Evolutionary conservation across 2,329 filamentous ascomycete genomes (phyloP).

Genomic region (Lizonia empirigonia): DNA sequence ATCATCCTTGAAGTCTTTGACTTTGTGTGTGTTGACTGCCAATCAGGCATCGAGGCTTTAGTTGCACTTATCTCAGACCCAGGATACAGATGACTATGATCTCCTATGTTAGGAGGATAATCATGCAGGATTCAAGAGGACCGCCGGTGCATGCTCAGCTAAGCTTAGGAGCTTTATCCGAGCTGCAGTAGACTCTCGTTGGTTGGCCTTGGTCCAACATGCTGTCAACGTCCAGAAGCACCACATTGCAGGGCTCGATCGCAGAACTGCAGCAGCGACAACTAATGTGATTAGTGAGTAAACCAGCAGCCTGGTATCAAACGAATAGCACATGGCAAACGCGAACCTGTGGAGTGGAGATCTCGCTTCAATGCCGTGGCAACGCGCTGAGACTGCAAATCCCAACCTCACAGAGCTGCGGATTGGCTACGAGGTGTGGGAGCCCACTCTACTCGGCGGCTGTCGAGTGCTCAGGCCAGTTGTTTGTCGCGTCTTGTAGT

Average conservation of each 20-base stretch:
- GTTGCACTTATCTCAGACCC: background rate
- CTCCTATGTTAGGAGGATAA: background rate
- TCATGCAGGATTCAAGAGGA: background rate
- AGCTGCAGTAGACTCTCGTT: background rate
- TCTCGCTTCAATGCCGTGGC: conserved; percentile 22
- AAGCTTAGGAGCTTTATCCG: background rate
- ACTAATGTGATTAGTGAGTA: conserved; percentile 24
- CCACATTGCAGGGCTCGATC: background rate
- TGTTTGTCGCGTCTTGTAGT: background rate
- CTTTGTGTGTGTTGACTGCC: background rate
- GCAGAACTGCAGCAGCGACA: conserved; percentile 12
- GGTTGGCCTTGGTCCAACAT: background rate
- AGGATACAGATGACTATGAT: background rate
- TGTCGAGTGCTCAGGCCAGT: conserved; percentile 1
- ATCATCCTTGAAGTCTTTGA: background rate
- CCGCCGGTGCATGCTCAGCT: background rate
- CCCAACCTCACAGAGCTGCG: conserved; percentile 32
- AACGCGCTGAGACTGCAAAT: conserved; percentile 32
- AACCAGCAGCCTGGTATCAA: conserved; percentile 27
- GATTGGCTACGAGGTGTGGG: conserved; percentile 21
- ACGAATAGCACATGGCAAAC: conserved; percentile 22
- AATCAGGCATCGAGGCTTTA: background rate
- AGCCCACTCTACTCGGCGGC: conserved; percentile 11
- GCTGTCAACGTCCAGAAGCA: background rate
- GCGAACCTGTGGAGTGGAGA: conserved; percentile 17